Evolutionary conservation across 257 asterid genomes (phyloP).

Genomic region (Parsonsia alboflavescens): DNA sequence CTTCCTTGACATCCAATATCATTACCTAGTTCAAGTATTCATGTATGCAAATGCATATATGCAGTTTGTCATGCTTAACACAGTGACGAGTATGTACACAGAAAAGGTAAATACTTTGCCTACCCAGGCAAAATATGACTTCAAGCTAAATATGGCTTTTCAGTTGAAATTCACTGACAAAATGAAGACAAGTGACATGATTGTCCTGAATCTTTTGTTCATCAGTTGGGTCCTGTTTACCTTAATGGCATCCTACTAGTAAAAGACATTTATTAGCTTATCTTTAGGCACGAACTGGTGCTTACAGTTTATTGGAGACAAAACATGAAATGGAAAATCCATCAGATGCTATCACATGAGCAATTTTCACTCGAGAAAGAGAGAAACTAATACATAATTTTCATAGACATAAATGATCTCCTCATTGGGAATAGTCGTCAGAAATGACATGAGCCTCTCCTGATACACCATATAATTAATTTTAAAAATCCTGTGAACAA

Average conservation of each 20-base stretch:
- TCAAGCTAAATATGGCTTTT: background rate
- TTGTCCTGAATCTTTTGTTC: background rate
- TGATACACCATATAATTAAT: background rate
- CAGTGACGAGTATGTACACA: background rate
- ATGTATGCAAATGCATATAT: background rate
- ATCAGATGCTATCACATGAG: background rate
- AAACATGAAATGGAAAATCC: background rate
- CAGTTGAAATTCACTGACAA: background rate
- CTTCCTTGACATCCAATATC: background rate
- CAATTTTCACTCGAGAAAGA: background rate
- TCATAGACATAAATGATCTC: background rate
- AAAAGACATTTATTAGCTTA: background rate
- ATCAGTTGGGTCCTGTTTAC: background rate
- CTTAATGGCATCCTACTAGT: background rate
- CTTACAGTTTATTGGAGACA: background rate
- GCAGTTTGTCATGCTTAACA: background rate
- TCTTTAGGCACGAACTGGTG: background rate
- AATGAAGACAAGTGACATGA: background rate
- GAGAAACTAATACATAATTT: background rate
- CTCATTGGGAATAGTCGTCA: background rate
- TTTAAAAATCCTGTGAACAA: conserved; percentile 1
- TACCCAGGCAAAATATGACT: background rate
- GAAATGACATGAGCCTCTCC: conserved; percentile 4
- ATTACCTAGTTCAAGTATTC: background rate
- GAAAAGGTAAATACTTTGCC: background rate